Evolutionary conservation across 148 eudicot genomes (phyloP), one percentile per base, ranked within the genome.

Genomic region (Rhododendron henanense): DNA sequence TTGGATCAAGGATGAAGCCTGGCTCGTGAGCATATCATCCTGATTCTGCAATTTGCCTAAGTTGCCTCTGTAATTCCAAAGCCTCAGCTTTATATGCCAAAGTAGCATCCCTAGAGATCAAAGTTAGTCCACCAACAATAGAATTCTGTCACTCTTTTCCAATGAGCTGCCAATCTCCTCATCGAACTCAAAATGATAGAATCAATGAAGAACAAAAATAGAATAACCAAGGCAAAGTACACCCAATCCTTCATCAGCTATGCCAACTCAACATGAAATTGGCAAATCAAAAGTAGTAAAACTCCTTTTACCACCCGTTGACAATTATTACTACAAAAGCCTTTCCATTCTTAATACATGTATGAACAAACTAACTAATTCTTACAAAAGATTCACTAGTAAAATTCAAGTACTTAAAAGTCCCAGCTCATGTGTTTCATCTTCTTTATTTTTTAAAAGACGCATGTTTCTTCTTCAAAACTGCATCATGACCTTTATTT

Each of bases 1-100:
- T 89, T 97, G 98, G 51, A 92, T 93, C 90, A 97, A 86, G 82
- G 95, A 55, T 83, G 99, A 97, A 87, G 98, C 96, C 87, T 95
- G 99, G 86, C 91, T 94, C 86, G 90, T 88, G 39, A 97, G 98
- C 96, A 93, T 93, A 87, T 95, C 99, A 92, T 89, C 93, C 89
- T 93, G 98, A 76, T 93, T 90, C 89, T 93, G 96, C 84, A 97
- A 90, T 87, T 41, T 93, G 98, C 85, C 90, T 94, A 84, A 94
- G 95, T 86, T 95, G 99, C 84, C 94, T 93, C 86, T 97, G 94
- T 91, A 97, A 88, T 88, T 93, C 95, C 89, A 91, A 76, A 67
- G 98, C 96, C 91, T 97, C 99, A 83, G 91, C 90, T 88, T 94
- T 94, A 82, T 90, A 93, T 25, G 95, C 95, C 74, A 89, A 76